Base-by-base conservation (phyloP, 2,329 filamentous ascomycete species). In the Phoma sp. region DNA sequence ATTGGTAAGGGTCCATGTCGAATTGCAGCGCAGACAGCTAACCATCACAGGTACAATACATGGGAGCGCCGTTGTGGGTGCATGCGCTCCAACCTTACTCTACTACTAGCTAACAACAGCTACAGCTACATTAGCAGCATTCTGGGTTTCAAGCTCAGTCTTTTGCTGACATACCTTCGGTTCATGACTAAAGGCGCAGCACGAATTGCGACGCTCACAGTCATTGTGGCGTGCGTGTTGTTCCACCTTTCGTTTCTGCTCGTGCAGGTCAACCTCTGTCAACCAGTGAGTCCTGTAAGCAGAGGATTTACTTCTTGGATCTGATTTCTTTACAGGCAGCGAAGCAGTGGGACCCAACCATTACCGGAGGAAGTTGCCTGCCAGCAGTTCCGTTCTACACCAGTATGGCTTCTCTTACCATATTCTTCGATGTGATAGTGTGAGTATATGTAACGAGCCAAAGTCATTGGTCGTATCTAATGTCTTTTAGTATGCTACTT, bases 51-150 rank as follows among this genome's bases (percentile, higher is more conserved):
- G 29, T 61, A 5, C 59, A 61, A 52, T 61, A 60, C 30, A 60
- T 61, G 9, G 59, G 59, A 9, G 59, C 59, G 22, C 59, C 59
- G 30, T 61, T 60, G 57, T 61, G 38, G 53, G 51, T 25, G 4
- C 14, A 22, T n/a, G 7, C 11, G 8, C 1, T 24, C 9, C 23
- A 14, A 23, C n/a, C 29, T 23, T 18, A 24, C 18, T 35, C 4
- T 6, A 18, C 5, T n/a, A 4, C 18, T 18, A 18, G 18, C 32
- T 24, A 1, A 6, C 10, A 14, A 6, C 36, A 8, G 2, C 9
- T 6, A 3, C 24, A 61, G 59, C 49, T 61, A 61, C 39, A 61
- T 61, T 5, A 52, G 42, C 1, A 61, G 59, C 44, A 61, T 61
- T 9, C 40, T 60, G 18, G 54, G 57, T n/a, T 61, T 61, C 46